Conservation (phyloP, 805 yeast species). For the Starmerella ratchasimensis region DNA sequence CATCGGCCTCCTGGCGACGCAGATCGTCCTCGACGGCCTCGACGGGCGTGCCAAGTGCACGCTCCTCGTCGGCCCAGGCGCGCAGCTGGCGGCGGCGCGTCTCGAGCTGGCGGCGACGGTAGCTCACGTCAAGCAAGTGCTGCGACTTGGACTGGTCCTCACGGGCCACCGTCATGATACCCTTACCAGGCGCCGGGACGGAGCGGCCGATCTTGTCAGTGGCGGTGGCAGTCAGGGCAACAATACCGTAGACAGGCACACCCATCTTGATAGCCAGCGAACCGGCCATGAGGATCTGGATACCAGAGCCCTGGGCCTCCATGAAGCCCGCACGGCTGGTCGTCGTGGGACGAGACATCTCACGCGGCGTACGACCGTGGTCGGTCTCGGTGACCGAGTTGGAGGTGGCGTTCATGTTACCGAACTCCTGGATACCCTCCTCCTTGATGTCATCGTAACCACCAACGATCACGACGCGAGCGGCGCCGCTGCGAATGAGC, state of each 20-base stretch:
- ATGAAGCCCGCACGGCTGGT: slow-evolving; percentile 93
- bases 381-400: slow-evolving; percentile 76
- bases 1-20: slow-evolving; percentile 67
- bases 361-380: slow-evolving; percentile 94
- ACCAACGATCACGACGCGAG: slow-evolving; percentile 93
- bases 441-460: slow-evolving; percentile 99
- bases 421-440: slow-evolving; percentile 96
- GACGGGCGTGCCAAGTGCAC: slow-evolving; percentile 59
- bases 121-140: slow-evolving; percentile 56
- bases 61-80: slow-evolving; percentile 74
- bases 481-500: slow-evolving; percentile 83
- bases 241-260: slow-evolving; percentile 93
- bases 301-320: slow-evolving; percentile 99
- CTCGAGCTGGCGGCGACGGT: slow-evolving; percentile 84
- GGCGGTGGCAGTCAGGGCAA: slow-evolving; percentile 92
- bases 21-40: slow-evolving; percentile 82
- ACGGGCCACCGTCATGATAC: slow-evolving; percentile 94
- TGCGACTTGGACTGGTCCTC: slow-evolving; percentile 68
- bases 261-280: slow-evolving; percentile 94
- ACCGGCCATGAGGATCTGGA: slow-evolving; percentile 91
- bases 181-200: slow-evolving; percentile 99
- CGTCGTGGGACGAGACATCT: slow-evolving; percentile 98
- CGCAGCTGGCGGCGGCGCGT: slow-evolving; percentile 64
- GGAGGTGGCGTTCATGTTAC: slow-evolving; percentile 97
- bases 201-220: slow-evolving; percentile 98